Evolutionary conservation across 805 yeast genomes (phyloP).

Genomic region (Debaryomyces maramus): DNA sequence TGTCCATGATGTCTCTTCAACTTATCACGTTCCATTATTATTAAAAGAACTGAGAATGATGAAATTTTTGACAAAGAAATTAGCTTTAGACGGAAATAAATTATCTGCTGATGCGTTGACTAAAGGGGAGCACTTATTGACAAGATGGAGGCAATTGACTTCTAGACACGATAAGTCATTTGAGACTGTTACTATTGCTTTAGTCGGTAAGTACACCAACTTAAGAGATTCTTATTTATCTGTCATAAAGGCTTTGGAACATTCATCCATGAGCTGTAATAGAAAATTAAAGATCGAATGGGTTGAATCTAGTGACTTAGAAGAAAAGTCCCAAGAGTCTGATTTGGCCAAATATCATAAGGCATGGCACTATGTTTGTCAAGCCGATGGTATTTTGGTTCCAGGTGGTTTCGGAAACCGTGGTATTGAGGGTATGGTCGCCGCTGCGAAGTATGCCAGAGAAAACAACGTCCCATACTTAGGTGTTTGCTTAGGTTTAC

Average conservation of each 20-base stretch:
- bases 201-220: slow-evolving; percentile 96
- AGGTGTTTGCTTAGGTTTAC: slow-evolving; percentile 97
- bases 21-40: slow-evolving; percentile 94
- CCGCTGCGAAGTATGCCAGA: slow-evolving; percentile 98
- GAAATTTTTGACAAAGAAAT: slow-evolving; percentile 66
- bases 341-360: slow-evolving; percentile 82
- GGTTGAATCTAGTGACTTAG: slow-evolving; percentile 94
- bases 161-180: slow-evolving; percentile 76
- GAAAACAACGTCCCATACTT: slow-evolving; percentile 89
- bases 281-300: slow-evolving; percentile 85
- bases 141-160: slow-evolving; percentile 80
- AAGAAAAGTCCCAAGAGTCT: slow-evolving; percentile 60
- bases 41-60: slow-evolving; percentile 84
- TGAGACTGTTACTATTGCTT: slow-evolving; percentile 89
- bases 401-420: slow-evolving; percentile 98
- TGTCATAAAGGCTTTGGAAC: slow-evolving; percentile 94
- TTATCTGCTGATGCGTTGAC: slow-evolving; percentile 44
- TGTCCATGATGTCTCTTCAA: slow-evolving; percentile 93
- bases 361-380: slow-evolving; percentile 92
- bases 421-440: slow-evolving; percentile 97
- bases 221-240: slow-evolving; percentile 93
- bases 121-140: slow-evolving; percentile 70
- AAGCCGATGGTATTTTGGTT: slow-evolving; percentile 94
- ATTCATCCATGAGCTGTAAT: slow-evolving; percentile 86
- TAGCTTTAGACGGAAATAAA: slow-evolving; percentile 52